Evolutionary conservation across 306 rosid genomes (phyloP), one percentile per base, ranked within the genome.

Genomic region (Quercus variabilis): DNA sequence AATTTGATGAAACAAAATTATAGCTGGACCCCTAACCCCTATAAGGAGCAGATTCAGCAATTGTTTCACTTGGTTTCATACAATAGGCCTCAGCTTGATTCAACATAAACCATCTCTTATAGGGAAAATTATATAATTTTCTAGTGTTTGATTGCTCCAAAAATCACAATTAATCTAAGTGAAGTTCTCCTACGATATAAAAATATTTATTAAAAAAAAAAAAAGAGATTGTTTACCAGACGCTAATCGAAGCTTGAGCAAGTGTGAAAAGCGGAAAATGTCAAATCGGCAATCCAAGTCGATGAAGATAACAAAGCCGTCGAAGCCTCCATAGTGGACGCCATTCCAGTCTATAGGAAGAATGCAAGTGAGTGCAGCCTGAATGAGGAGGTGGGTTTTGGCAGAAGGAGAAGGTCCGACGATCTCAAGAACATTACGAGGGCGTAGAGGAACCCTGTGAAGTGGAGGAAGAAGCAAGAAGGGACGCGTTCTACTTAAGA

Each of bases 341-440:
- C 88, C 92, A 71, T 88, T 88, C 97, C 96, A 91, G 69, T 80
- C 84, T 84, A 83, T 81, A 2, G 97, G 98, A 55, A 94, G 92
- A 85, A 94, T 82, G 90, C 90, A 91, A 79, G 51, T 87, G 67
- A 92, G 84, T 3, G 96, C 93, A 65, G 82, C 89, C 88, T 92
- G 91, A 59, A 89, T 92, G 63, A 94, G 82, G 64, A 92, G 86
- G 12, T 85, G 96, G 25, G 98, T 92, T 81, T 90, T 94, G 76
- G 93, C 90, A n/a, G 97, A 94, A 70, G 94, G 84, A 17, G 97
- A 88, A 59, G 98, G 94, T 1, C 98, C 98, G 72, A 86, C 84
- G 57, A 94, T 76, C 85, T 94, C 98, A 13, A 94, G 73, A n/a
- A 94, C 96, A 62, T 94, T 94, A 31, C 98, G 93, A 51, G 79